Evolutionary conservation across 2,329 filamentous ascomycete species (phyloP).

Genomic region (Trichoderma asperellum): DNA sequence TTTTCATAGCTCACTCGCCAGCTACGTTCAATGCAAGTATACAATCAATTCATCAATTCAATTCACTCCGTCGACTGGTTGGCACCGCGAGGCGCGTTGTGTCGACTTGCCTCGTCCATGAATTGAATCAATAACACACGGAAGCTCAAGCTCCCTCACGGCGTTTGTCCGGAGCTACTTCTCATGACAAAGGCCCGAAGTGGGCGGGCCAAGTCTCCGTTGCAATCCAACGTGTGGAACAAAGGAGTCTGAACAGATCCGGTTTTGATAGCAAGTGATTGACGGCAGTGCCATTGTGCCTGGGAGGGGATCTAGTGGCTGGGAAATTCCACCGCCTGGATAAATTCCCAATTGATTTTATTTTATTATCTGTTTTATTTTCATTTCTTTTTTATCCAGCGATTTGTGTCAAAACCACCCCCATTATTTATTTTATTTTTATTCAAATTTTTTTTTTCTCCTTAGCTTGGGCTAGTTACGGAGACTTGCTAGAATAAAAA

Average conservation of each 20-base stretch:
- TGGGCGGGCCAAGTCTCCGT: slow-evolving; percentile 20
- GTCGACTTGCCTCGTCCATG: neutral
- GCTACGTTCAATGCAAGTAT: neutral
- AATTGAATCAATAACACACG: neutral
- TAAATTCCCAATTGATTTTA: neutral
- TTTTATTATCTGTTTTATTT: neutral
- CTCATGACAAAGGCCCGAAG: slow-evolving; percentile 24
- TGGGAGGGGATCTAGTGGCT: slow-evolving; percentile 3
- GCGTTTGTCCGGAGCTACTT: slow-evolving; percentile 26
- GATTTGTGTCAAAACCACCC: neutral
- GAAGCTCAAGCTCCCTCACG: slow-evolving; percentile 2
- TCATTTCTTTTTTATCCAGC: neutral
- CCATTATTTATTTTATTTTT: neutral
- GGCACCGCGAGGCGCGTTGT: neutral
- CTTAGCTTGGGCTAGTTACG: slow-evolving; percentile 1
- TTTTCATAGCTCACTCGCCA: neutral
- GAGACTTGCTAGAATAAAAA: neutral
- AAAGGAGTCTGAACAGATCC: slow-evolving; percentile 8
- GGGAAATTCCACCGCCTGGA: neutral
- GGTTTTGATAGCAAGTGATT: slow-evolving; percentile 9
- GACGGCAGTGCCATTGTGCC: slow-evolving; percentile 7
- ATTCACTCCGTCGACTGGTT: neutral
- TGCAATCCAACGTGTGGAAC: slow-evolving; percentile 25
- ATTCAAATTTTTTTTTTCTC: neutral
- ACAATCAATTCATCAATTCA: neutral